Percentiles rank a stretch among this genome's conserved stretches.
These are phyloP conservation scores for Astrephomene gubernaculifera DNA, from an alignment of 139 green algal genomes.

Conservation along the genomic window DNA sequence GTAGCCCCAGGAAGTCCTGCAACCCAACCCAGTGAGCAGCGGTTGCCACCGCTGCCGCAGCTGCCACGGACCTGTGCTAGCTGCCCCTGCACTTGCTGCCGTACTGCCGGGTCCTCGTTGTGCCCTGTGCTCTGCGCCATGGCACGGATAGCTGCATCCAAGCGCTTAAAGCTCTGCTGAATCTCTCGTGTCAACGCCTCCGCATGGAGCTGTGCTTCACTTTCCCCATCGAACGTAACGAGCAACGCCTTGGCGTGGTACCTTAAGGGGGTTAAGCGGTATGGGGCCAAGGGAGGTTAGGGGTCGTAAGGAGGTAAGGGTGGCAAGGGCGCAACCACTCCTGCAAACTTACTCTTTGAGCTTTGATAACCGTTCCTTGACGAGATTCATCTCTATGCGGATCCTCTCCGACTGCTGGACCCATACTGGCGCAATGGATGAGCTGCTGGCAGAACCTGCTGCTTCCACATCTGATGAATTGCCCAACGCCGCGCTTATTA, in stretches of 20 bases:
- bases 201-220: constrained; percentile 46
- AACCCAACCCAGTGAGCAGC: too few species aligned
- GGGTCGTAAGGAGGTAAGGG: too few species aligned
- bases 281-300: too few species aligned
- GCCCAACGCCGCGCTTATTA: constrained; percentile 64
- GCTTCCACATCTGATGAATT: constrained; percentile 60
- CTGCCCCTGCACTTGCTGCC: constrained; percentile 82
- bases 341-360: constrained; percentile 65
- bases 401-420: constrained; percentile 63
- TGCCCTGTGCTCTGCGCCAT: constrained; percentile 34
- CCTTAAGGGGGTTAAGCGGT: constrained; percentile 37
- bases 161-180: constrained; percentile 56
- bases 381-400: constrained; percentile 59
- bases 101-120: constrained; percentile 51
- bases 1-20: too few species aligned
- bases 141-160: constrained; percentile 63
- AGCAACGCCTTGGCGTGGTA: constrained; percentile 67
- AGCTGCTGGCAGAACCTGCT: neutral
- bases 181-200: constrained; percentile 69
- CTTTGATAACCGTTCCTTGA: constrained; percentile 66
- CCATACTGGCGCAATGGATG: constrained; percentile 57
- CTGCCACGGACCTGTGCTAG: constrained; percentile 68
- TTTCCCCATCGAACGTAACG: constrained; percentile 67
- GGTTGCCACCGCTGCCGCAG: too few species aligned
- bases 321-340: neutral